Evolutionary conservation across 2,329 filamentous ascomycete genomes (phyloP).

Genomic region (Ophiostoma himal-ulmi): DNA sequence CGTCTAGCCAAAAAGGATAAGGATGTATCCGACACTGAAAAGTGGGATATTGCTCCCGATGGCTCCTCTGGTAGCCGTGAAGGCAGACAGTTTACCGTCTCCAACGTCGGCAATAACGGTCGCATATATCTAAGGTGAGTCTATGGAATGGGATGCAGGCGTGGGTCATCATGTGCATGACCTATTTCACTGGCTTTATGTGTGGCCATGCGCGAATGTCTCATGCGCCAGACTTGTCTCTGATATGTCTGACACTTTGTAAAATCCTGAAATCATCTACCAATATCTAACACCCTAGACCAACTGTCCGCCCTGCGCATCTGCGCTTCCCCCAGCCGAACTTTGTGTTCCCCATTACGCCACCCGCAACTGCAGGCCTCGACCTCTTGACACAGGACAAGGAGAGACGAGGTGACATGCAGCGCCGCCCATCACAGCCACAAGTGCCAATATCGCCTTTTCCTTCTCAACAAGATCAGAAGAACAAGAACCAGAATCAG

Average conservation of each 20-base stretch:
- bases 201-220: background rate
- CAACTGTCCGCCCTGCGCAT: constrained; percentile 55
- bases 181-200: background rate
- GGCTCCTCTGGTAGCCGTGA: constrained; percentile 56
- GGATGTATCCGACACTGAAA: constrained; percentile 54
- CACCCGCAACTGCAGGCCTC: constrained; percentile 53
- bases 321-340: constrained; percentile 56
- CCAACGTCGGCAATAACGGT: constrained; percentile 77
- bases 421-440: constrained; percentile 5
- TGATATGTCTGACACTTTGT: background rate
- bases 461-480: background rate
- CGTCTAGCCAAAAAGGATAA: constrained; percentile 44
- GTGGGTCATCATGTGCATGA: background rate
- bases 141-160: constrained; percentile 27
- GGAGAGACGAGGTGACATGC: constrained; percentile 29
- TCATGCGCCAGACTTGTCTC: background rate
- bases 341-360: constrained; percentile 56
- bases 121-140: constrained; percentile 72
- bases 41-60: constrained; percentile 54
- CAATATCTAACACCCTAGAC: constrained; percentile 37
- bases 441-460: background rate
- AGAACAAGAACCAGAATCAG: constrained; percentile 5
- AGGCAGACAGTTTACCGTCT: constrained; percentile 69
- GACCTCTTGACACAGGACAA: constrained; percentile 39
- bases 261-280: too few relatives aligned